Base-by-base conservation (phyloP, 495 filamentous ascomycete species). In the Hypoxylon fuscum region DNA sequence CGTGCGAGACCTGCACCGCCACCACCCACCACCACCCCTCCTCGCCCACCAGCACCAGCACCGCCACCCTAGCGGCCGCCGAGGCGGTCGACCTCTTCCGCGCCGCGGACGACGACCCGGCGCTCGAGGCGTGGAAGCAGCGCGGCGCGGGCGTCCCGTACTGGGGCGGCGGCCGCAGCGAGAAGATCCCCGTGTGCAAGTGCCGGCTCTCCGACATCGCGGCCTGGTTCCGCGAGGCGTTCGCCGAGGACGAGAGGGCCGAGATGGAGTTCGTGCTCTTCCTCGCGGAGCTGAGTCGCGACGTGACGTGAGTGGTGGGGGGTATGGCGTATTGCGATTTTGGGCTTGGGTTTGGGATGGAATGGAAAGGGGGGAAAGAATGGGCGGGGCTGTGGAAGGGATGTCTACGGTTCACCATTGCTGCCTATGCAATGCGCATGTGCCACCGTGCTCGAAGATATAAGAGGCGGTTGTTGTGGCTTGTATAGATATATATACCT, bases 191-290 rank as follows among this genome's bases (percentile, higher is more conserved):
- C 29, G 40, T 76, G 1, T 76, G 74, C 49, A 53, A 57, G 31
- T 76, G 74, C 41, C 42, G 58, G 44, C 41, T 72, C 22, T 23
- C 22, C 15, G 38, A 34, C 8, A 34, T 76, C 37, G 72, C 63
- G 32, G 52, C 50, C 5, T 76, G 72, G 72, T 74, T 76, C 55
- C 55, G 46, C 11, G 35, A 45, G 22, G 64, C 57, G 10, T 62
- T 75, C 21, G 62, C 46, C 1, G 53, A 42, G 3, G 70, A 74
- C 25, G 38, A 66, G 31, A 43, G 12, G 5, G 73, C 73, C 3
- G 54, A 69, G 49, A 59, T 62, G 50, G 69, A 75, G 42, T 63
- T 75, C 31, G 64, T 68, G 21, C 34, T 68, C 9, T 63, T 68
- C 17, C 54, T 68, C 2, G 64, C 64, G 20, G 64, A 68, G 49